Evolutionary conservation across 768 basidiomycete genomes (phyloP).

Genomic region (Kwoniella botswanensis): DNA sequence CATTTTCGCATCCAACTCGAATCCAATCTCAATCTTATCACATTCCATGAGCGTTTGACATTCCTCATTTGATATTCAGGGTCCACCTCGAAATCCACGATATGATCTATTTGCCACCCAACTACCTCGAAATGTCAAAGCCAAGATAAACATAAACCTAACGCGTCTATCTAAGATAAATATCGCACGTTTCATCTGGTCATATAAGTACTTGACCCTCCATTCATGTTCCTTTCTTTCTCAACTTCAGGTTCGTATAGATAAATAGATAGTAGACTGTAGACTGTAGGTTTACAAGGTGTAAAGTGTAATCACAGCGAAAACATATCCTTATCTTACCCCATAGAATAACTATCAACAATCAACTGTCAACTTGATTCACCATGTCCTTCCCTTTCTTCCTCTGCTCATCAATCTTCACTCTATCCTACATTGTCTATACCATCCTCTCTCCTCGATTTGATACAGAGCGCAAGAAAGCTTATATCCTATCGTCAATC

Average conservation of each 20-base stretch:
- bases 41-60: neutral
- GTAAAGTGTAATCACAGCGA: neutral
- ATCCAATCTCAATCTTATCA: too few species aligned
- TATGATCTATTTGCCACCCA: neutral
- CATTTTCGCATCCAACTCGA: too few species aligned
- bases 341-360: too few species aligned
- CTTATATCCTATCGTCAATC: constrained; percentile 63
- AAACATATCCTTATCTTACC: too few species aligned
- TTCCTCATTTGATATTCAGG: neutral
- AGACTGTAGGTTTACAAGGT: neutral
- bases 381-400: neutral
- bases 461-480: constrained; percentile 60
- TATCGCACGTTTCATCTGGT: constrained; percentile 5
- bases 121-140: neutral
- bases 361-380: too few species aligned
- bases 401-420: neutral
- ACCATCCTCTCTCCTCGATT: constrained; percentile 53
- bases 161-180: neutral
- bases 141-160: neutral
- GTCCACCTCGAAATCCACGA: neutral
- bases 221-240: neutral
- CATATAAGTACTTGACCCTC: neutral
- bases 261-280: neutral
- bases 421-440: constrained; percentile 44
- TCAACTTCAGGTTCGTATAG: neutral